Evolutionary conservation across 495 filamentous ascomycete species (phyloP), one percentile per base, ranked within the genome.

Genomic region (Penicillium egyptiacum): DNA sequence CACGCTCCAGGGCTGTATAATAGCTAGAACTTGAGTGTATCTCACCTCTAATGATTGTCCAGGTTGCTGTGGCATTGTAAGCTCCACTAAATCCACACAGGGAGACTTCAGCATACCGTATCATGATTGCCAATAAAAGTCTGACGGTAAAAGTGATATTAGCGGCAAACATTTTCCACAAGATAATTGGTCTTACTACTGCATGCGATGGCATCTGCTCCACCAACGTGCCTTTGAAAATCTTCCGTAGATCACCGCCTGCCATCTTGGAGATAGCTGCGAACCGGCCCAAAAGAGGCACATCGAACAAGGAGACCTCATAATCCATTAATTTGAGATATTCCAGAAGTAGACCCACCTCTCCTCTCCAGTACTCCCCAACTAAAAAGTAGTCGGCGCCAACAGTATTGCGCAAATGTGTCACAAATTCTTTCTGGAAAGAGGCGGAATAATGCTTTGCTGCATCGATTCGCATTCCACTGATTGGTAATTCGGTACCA

Each of bases 341-440:
- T 5, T 72, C 68, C 1, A 75, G 61, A 58, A 91, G 78, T 40
- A 78, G 70, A 14, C 78, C 62, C 5, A 80, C 70, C 58, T 86
- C 82, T 37, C 82, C 84, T 52, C 81, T 78, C 88, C 88, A 91
- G 64, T 86, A 89, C 63, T 91, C 89, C 20, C 84, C 86, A 5
- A 92, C 85, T 14, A 89, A 68, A 64, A 88, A 88, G 72, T 81
- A 85, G 17, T 83, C 72, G 1, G 71, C 59, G 5, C 81, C 80
- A 40, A 80, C 71, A 1, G 71, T 63, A 7, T 72, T 63, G 26
- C 84, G 76, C 23, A 90, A 57, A 48, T 78, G 69, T 16, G 69
- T 62, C 25, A 88, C 78, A 61, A 89, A 87, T 11, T 83, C 74
- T 31, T 73, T 76, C 22, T 87, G 79, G 62, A 90, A 91, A 4